A percentile compares a stretch with the other conserved stretches of the same genome.
These are phyloP conservation scores for Paecilomyces dactylethromorphus DNA, from an alignment of 2,329 filamentous ascomycete genomes.

Conservation along the genomic window DNA sequence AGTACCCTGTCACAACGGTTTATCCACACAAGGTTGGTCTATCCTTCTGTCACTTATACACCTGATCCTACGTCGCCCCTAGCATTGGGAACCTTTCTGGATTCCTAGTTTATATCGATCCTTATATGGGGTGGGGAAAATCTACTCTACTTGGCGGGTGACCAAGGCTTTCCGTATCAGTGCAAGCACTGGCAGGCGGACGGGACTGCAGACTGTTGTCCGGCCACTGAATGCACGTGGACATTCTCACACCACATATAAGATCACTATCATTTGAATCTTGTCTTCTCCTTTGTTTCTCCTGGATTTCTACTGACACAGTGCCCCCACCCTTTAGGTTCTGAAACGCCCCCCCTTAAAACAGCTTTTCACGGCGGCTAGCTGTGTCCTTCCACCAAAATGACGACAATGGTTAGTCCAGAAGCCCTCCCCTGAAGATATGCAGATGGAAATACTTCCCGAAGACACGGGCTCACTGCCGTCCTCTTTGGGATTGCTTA, in stretches of 20 bases:
- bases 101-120: neutral
- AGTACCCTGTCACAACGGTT: neutral
- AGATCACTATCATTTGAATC: neutral
- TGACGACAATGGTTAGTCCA: constrained; percentile 33
- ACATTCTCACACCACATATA: neutral
- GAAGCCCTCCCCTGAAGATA: neutral
- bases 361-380: constrained; percentile 16
- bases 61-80: neutral
- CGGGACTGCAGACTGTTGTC: neutral
- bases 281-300: neutral
- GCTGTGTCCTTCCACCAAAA: constrained; percentile 24
- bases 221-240: neutral
- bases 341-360: constrained; percentile 3
- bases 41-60: neutral
- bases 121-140: neutral
- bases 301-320: neutral
- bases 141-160: neutral
- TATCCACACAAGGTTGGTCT: neutral
- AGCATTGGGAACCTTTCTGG: neutral
- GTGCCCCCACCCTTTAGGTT: neutral
- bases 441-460: neutral
- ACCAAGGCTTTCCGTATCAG: neutral
- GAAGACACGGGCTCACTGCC: neutral
- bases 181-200: neutral
- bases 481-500: neutral